Base-by-base conservation (phyloP, 208 protist species). In the Borovskyia barvae region DNA sequence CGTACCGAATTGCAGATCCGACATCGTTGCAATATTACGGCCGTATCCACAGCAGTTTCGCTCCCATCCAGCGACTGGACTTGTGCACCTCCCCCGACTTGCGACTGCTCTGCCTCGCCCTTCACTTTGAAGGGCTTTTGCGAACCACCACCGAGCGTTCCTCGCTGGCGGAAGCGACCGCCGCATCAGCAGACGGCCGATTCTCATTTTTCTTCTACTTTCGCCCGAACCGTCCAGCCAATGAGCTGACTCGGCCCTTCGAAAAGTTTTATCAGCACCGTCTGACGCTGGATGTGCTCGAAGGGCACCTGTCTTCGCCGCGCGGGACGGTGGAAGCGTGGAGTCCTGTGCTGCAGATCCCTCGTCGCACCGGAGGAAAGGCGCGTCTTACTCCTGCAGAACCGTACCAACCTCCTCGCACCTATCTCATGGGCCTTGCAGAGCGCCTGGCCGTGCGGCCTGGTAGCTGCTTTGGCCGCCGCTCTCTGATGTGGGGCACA, bases 401-500 rank as follows among this genome's bases (percentile, higher is more conserved):
- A 8, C 55, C 62, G 5, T 95, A 90, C 66, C 53, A 55, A 0
- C 83, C 89, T 3, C 89, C 89, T 1, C 80, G 88, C 56, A 90
- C 75, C 50, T 95, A 95, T 60, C 54, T 93, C 37, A 92, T 92
- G 83, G 89, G 89, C 8, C 71, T 95, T 0, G 85, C 89, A 11
- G 89, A 95, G 63, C 82, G 89, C 6, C 53, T 91, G 33, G 89
- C 76, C 2, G 84, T 95, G 20, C 66, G 81, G 4, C 89, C 89
- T 7, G 89, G 89, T 45, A 77, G 66, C 68, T 71, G 64, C 41
- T 95, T 92, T 72, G 89, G 89, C 33, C 80, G 80, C 20, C 82
- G 89, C 24, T 89, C 81, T 2, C 59, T 85, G 29, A 95, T 95
- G 89, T 95, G 89, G 89, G 89, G 89, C 12, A 77, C 87, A 56